A percentile compares a stretch with the other conserved stretches of the same genome.
Conservation (phyloP, 2,329 filamentous ascomycete genomes). For the Davidsoniella neocaledoniae region DNA sequence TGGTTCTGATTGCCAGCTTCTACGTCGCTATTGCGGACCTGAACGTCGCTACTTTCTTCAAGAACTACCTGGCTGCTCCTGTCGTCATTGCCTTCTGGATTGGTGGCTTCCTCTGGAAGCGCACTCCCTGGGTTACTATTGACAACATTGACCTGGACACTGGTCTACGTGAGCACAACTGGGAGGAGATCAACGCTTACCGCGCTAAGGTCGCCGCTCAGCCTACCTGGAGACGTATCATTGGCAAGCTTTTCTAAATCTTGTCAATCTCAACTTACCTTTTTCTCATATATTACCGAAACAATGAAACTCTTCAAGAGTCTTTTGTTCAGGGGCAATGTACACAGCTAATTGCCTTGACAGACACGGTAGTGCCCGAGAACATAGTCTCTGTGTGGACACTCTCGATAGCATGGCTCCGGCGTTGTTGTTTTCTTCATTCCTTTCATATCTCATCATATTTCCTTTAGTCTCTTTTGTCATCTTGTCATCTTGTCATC, state of each 20-base stretch:
- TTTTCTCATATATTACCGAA: neutral
- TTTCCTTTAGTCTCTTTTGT: too few relatives aligned
- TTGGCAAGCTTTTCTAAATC: slow-evolving; percentile 24
- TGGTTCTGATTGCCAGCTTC: slow-evolving; percentile 37
- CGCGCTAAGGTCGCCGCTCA: slow-evolving; percentile 31
- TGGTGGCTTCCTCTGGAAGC: slow-evolving; percentile 47
- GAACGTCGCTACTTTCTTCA: slow-evolving; percentile 34
- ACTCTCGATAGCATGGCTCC: too few relatives aligned
- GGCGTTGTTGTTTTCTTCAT: too few relatives aligned
- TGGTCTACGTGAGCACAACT: slow-evolving; percentile 47
- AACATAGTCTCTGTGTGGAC: too few relatives aligned
- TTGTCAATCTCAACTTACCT: neutral
- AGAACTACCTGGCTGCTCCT: slow-evolving; percentile 33
- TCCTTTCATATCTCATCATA: too few relatives aligned
- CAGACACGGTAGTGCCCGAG: too few relatives aligned
- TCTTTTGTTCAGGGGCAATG: too few relatives aligned
- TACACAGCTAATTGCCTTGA: too few relatives aligned
- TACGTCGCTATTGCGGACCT: slow-evolving; percentile 30
- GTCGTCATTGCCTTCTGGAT: slow-evolving; percentile 38
- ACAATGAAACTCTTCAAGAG: too few relatives aligned
- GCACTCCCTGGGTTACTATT: slow-evolving; percentile 38
- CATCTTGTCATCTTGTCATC: too few relatives aligned
- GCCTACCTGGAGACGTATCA: slow-evolving; percentile 32
- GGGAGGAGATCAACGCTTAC: slow-evolving; percentile 43
- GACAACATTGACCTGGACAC: slow-evolving; percentile 50